Evolutionary conservation across 805 yeast species (phyloP).

Genomic region (Danielozyma ontarioensis): DNA sequence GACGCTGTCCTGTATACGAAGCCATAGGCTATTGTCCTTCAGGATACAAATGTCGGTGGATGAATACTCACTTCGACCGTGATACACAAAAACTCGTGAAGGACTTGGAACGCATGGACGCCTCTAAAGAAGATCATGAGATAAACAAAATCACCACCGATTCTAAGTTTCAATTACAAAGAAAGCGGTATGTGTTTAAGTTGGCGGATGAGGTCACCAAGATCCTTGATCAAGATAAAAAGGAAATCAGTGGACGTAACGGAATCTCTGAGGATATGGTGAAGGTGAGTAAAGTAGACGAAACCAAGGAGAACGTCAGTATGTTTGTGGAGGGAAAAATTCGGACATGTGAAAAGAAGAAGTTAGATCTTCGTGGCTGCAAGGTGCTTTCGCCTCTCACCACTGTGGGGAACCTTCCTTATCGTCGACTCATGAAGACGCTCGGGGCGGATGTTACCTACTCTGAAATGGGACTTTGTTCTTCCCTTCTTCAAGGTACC

Average conservation of each 20-base stretch:
- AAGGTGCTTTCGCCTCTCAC: conserved; percentile 94
- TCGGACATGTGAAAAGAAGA: conserved; percentile 77
- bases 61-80: conserved; percentile 58
- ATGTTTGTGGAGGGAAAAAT: conserved; percentile 74
- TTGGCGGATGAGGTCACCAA: conserved; percentile 50
- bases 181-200: conserved; percentile 56
- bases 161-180: conserved; percentile 45
- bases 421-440: conserved; percentile 84
- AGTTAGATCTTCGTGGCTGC: conserved; percentile 59
- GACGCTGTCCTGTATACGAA: conserved; percentile 77
- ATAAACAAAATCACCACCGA: conserved; percentile 55
- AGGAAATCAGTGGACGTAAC: not conserved
- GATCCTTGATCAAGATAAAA: not conserved
- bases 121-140: conserved; percentile 43
- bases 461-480: conserved; percentile 88
- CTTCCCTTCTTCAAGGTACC: conserved; percentile 84
- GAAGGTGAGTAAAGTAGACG: conserved; percentile 6
- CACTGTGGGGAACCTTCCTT: conserved; percentile 96
- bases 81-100: conserved; percentile 41
- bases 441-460: conserved; percentile 92
- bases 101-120: conserved; percentile 38
- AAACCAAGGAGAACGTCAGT: conserved; percentile 29
- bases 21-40: conserved; percentile 88
- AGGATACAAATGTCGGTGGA: conserved; percentile 91
- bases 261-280: not conserved